phyloP scores from a whole-genome alignment of 2,329 filamentous ascomycete species.

The Colletotrichum kahawae region DNA sequence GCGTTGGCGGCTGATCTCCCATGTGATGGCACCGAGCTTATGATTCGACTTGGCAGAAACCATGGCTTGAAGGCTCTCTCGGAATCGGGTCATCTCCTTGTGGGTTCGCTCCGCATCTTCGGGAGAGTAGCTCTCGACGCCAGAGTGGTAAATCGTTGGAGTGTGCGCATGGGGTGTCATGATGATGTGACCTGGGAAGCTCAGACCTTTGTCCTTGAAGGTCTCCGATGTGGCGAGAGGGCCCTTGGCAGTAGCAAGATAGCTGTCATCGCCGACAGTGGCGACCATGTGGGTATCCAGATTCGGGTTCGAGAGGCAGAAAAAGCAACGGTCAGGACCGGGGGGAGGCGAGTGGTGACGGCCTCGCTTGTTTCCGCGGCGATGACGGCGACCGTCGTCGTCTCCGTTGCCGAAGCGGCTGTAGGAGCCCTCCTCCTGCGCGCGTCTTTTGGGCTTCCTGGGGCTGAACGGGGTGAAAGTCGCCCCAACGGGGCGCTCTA shows the following conservation, averaged over 20 bases:
- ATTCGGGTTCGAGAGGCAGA: conserved; percentile 89
- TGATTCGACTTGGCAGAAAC: conserved; percentile 59
- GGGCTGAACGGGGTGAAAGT: conserved; percentile 77
- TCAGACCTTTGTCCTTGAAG: conserved; percentile 67
- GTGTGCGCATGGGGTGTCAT: conserved; percentile 89
- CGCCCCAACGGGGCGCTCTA: conserved; percentile 69
- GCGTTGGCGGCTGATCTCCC: conserved; percentile 83
- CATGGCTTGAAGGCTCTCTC: conserved; percentile 79
- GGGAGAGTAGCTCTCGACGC: conserved; percentile 54
- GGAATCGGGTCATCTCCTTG: conserved; percentile 84
- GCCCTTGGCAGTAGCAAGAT: conserved; percentile 91
- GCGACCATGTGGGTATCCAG: conserved; percentile 87
- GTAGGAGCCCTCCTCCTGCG: conserved; percentile 52
- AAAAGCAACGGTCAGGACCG: conserved; percentile 85
- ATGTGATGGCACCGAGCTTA: conserved; percentile 82
- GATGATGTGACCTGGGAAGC: conserved; percentile 84
- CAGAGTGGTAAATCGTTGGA: conserved; percentile 74
- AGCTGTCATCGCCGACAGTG: conserved; percentile 85
- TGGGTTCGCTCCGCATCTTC: conserved; percentile 66
- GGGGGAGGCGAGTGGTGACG: conserved; percentile 60
- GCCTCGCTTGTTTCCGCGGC: conserved; percentile 48
- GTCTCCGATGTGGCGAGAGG: conserved; percentile 76
- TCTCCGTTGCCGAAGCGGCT: conserved; percentile 58
- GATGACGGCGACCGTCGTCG: conserved; percentile 42
- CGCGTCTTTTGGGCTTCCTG: conserved; percentile 62